A percentile compares a stretch with the other conserved stretches of the same genome.
Conservation (phyloP, 2,329 filamentous ascomycete species). For the Septoria petroselini region DNA sequence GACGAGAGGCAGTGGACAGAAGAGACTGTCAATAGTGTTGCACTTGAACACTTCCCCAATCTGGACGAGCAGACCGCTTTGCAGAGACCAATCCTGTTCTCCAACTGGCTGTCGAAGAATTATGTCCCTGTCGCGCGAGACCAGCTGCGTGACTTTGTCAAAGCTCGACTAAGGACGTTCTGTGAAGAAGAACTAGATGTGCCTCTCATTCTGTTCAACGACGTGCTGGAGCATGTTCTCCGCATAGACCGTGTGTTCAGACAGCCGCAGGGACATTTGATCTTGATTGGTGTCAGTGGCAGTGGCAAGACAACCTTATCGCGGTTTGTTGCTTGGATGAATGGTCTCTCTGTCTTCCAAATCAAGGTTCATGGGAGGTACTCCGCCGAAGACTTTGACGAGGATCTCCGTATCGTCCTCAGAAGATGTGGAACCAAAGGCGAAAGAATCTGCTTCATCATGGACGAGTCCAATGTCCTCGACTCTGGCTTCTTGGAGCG, state of each 20-base stretch:
- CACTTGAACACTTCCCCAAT: constrained; percentile 89
- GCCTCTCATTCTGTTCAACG: constrained; percentile 97
- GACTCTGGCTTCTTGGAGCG: constrained; percentile 98
- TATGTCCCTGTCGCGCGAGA: constrained; percentile 96
- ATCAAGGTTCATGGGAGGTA: constrained; percentile 99
- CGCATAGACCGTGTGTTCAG: constrained; percentile 98
- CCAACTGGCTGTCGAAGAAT: constrained; percentile 98
- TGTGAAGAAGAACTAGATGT: constrained; percentile 99
- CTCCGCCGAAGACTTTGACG: constrained; percentile 96
- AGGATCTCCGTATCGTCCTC: constrained; percentile 90
- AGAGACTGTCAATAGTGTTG: constrained; percentile 79
- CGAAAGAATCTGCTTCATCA: constrained; percentile 99
- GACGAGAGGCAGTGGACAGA: constrained; percentile 95
- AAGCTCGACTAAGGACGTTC: constrained; percentile 94
- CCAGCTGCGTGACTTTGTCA: constrained; percentile 92
- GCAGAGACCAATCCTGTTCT: constrained; percentile 91
- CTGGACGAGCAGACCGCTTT: constrained; percentile 87
- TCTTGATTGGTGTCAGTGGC: constrained; percentile 96
- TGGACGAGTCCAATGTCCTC: constrained; percentile 98
- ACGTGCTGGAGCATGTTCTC: constrained; percentile 95
- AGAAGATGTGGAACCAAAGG: constrained; percentile 94
- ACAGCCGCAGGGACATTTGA: constrained; percentile 95
- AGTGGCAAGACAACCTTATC: constrained; percentile 98
- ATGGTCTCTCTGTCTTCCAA: constrained; percentile 96
- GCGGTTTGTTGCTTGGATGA: constrained; percentile 99